A percentile compares a stretch with the other conserved stretches of the same genome.
Evolutionary conservation across 305 asterid genomes (phyloP).

Genomic region (Fraxinus latifolia): DNA sequence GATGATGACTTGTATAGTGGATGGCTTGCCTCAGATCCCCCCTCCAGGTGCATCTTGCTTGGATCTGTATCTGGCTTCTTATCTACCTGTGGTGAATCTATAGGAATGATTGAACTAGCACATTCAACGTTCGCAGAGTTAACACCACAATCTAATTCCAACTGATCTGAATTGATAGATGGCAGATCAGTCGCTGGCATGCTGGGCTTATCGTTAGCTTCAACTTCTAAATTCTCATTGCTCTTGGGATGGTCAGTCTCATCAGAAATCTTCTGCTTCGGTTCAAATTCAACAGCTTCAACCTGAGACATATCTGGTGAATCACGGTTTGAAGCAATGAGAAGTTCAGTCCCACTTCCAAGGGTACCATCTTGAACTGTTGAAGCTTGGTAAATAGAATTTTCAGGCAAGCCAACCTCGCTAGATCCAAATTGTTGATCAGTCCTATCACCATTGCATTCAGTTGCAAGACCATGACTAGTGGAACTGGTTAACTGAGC

Average conservation of each 20-base stretch:
- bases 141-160: slow-evolving; percentile 32
- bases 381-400: slow-evolving; percentile 35
- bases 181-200: slow-evolving; percentile 36
- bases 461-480: slow-evolving; percentile 39
- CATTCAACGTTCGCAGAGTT: slow-evolving; percentile 24
- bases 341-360: slow-evolving; percentile 89
- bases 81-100: slow-evolving; percentile 34
- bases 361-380: slow-evolving; percentile 56
- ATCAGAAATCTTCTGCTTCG: slow-evolving; percentile 36
- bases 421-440: slow-evolving; percentile 38
- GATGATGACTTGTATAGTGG: slow-evolving; percentile 47
- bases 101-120: slow-evolving; percentile 26
- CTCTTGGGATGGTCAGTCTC: slow-evolving; percentile 30
- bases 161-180: slow-evolving; percentile 25
- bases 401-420: slow-evolving; percentile 41
- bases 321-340: slow-evolving; percentile 83
- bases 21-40: slow-evolving; percentile 40
- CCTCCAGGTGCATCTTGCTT: slow-evolving; percentile 34
- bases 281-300: slow-evolving; percentile 41
- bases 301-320: slow-evolving; percentile 74
- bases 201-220: slow-evolving; percentile 36
- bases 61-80: slow-evolving; percentile 42
- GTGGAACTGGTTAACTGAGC: slow-evolving; percentile 38
- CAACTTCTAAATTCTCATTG: slow-evolving; percentile 36
- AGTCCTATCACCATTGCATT: slow-evolving; percentile 35